Evolutionary conservation across 768 basidiomycete genomes (phyloP).

Genomic region (Pulveroboletus frians): DNA sequence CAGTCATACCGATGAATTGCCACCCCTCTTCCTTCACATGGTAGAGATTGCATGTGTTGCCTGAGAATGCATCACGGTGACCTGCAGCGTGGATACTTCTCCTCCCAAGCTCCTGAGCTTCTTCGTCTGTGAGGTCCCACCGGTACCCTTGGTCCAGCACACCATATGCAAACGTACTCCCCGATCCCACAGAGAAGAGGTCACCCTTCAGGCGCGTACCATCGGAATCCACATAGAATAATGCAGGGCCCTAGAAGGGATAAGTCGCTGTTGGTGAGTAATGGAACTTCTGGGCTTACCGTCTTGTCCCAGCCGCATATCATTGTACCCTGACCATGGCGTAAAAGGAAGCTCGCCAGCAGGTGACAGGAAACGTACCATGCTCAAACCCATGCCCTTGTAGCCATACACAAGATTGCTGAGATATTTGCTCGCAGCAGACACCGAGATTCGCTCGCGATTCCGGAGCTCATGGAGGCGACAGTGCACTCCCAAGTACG

Average conservation of each 20-base stretch:
- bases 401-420: slow-evolving; percentile 96
- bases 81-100: slow-evolving; percentile 95
- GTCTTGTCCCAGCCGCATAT: slow-evolving; percentile 99
- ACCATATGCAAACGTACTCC: slow-evolving; percentile 98
- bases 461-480: slow-evolving; percentile 95
- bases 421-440: slow-evolving; percentile 97
- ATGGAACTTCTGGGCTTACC: slow-evolving; percentile 37
- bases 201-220: slow-evolving; percentile 94
- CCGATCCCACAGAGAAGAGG: slow-evolving; percentile 98
- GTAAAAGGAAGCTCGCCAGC: slow-evolving; percentile 3
- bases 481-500: slow-evolving; percentile 97
- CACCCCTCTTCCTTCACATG: slow-evolving; percentile 94
- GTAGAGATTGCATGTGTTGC: slow-evolving; percentile 93
- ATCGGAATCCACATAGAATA: slow-evolving; percentile 98
- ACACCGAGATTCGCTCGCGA: slow-evolving; percentile 94
- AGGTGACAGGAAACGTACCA: slow-evolving; percentile 53
- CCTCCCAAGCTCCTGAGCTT: slow-evolving; percentile 90
- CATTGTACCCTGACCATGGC: slow-evolving; percentile 80
- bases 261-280: slow-evolving; percentile 8
- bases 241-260: slow-evolving; percentile 66
- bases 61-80: slow-evolving; percentile 94
- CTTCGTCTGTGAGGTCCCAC: slow-evolving; percentile 89
- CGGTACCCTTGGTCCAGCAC: slow-evolving; percentile 92
- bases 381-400: slow-evolving; percentile 98
- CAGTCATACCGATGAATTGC: slow-evolving; percentile 81